phyloP scores from a whole-genome alignment of 1,284 basidiomycete species.

The Puccinia coronata region DNA sequence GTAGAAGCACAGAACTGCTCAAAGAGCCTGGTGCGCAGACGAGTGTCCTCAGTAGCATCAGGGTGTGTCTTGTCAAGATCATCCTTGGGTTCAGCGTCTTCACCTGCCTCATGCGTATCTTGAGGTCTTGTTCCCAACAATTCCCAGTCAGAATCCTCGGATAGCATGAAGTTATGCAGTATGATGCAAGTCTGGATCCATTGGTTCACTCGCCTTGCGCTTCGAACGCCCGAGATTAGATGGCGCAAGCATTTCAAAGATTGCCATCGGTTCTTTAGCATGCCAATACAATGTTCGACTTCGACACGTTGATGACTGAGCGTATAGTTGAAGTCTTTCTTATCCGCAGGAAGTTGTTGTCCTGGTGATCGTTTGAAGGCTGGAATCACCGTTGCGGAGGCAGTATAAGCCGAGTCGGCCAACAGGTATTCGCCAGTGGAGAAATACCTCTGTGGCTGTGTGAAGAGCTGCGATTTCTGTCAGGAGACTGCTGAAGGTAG shows the following conservation, averaged over 20 bases:
- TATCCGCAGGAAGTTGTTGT: background rate
- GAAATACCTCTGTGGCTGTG: background rate
- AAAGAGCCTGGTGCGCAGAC: no score
- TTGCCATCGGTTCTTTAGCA: conserved; percentile 26
- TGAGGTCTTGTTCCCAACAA: no score
- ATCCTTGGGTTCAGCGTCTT: no score
- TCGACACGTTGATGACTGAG: conserved; percentile 18
- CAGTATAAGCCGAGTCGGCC: conserved; percentile 26
- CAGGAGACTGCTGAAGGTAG: background rate
- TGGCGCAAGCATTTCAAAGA: background rate
- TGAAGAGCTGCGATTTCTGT: background rate
- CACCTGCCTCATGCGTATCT: no score
- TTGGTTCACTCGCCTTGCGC: background rate
- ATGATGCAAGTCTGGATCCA: background rate
- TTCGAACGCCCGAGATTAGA: background rate
- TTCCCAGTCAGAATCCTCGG: no score
- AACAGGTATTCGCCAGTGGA: conserved; percentile 8
- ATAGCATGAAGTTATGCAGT: background rate
- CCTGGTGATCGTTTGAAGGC: background rate
- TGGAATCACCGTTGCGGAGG: background rate
- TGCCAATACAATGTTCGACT: conserved; percentile 27
- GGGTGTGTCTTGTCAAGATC: no score
- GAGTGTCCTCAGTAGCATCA: no score
- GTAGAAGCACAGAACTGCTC: no score
- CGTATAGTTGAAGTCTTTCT: no score